phyloP scores from a whole-genome alignment of 2,329 filamentous ascomycete genomes.

The Phialemoniopsis sp. region DNA sequence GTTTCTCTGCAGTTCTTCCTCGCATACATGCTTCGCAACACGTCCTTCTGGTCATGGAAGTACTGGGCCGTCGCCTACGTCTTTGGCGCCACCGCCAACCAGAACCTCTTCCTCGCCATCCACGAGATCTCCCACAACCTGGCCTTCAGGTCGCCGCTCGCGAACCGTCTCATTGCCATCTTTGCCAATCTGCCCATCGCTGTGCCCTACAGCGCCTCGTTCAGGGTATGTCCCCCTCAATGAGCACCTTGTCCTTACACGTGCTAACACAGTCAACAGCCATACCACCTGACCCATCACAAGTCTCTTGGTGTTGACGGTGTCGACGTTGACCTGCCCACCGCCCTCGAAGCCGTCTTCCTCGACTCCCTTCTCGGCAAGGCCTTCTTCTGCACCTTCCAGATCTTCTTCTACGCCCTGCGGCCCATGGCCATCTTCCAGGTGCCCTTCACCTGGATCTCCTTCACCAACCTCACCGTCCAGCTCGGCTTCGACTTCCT shows the following conservation, averaged over 20 bases:
- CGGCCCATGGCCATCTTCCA: conserved; percentile 93
- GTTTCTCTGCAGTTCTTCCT: conserved; percentile 76
- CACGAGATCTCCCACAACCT: conserved; percentile 99
- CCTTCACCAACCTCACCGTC: conserved; percentile 73
- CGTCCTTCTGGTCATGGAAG: conserved; percentile 74
- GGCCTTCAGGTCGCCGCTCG: conserved; percentile 75
- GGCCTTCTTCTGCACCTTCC: conserved; percentile 98
- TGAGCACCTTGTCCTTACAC: background rate
- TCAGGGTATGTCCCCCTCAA: conserved; percentile 58
- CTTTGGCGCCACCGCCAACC: conserved; percentile 91
- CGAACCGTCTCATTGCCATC: conserved; percentile 84
- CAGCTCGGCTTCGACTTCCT: conserved; percentile 76
- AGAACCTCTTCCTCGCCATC: conserved; percentile 97
- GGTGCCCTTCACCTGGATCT: conserved; percentile 80
- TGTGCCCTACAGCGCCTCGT: conserved; percentile 92
- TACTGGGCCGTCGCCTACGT: conserved; percentile 89
- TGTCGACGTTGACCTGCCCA: conserved; percentile 93
- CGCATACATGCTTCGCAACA: conserved; percentile 73
- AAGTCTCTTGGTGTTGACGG: conserved; percentile 97
- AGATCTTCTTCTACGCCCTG: conserved; percentile 97
- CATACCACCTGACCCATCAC: conserved; percentile 98
- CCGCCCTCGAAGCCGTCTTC: conserved; percentile 83
- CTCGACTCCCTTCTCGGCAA: conserved; percentile 95
- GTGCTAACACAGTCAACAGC: conserved; percentile 37
- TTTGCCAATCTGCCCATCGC: conserved; percentile 95